These are phyloP conservation scores for Hypoxylon sp. DNA, from an alignment of 2,329 filamentous ascomycete species.

Conservation along the genomic window DNA sequence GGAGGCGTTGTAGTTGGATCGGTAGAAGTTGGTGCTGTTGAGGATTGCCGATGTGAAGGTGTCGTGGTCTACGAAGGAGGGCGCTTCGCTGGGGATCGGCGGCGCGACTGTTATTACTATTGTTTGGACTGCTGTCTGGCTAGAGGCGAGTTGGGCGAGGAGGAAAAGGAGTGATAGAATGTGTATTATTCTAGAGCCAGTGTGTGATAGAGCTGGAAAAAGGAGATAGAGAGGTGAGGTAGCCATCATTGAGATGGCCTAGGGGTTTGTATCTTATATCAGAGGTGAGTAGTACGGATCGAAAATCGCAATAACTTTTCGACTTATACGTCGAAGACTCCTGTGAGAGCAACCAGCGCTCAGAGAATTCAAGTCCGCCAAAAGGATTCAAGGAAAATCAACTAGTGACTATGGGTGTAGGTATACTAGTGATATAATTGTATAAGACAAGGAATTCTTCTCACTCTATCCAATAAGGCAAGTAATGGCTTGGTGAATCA, in stretches of 20 bases:
- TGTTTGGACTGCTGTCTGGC: constrained; percentile 53
- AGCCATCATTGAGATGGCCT: constrained; percentile 2
- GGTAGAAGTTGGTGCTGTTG: constrained; percentile 76
- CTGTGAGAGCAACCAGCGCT: constrained; percentile 15
- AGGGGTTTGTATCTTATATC: constrained; percentile 7
- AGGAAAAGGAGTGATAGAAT: constrained; percentile 33
- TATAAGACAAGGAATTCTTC: constrained; percentile 26
- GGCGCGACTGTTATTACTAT: constrained; percentile 48
- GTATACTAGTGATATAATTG: constrained; percentile 11
- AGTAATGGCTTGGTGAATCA: constrained; percentile 32
- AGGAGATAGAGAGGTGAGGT: background rate
- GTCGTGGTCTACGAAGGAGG: constrained; percentile 54
- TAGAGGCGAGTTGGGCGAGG: constrained; percentile 12
- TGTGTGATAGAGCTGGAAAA: constrained; percentile 1
- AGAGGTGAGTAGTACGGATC: background rate
- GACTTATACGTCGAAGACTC: constrained; percentile 7
- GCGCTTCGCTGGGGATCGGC: constrained; percentile 46
- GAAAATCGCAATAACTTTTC: background rate
- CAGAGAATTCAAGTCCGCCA: constrained; percentile 1
- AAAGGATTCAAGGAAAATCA: background rate
- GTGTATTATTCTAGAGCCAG: constrained; percentile 6
- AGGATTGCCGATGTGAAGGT: constrained; percentile 70
- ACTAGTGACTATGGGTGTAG: constrained; percentile 4
- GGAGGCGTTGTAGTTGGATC: constrained; percentile 72
- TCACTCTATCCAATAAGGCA: constrained; percentile 6